Evolutionary conservation across 1,284 basidiomycete species (phyloP), one percentile per base, ranked within the genome.

Genomic region (Schizophyllum commune): DNA sequence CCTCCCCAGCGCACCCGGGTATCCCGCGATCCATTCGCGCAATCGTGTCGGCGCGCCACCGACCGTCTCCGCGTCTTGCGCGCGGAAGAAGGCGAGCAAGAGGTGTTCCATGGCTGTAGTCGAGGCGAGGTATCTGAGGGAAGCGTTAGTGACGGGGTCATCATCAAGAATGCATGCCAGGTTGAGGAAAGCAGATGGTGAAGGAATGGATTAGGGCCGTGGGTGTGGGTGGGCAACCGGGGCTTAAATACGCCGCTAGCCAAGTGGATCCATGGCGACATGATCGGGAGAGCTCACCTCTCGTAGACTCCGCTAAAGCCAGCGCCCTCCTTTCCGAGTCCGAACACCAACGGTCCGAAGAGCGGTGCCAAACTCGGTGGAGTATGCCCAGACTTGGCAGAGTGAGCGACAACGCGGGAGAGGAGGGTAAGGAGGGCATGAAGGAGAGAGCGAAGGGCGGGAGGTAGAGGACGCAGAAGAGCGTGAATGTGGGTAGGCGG

Each of bases 41-140:
- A 95, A 83, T 15, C 89, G 82, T 27, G 83, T 82, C 2, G 92
- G 91, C 7, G 94, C 83, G 19, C 87, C 85, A 5, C 86, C 78
- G 1, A 84, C 78, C 9, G 2, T 83, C 73, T 15, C 79, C 78
- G 60, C 81, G 83, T 33, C 77, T 65, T 92, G 86, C 77, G 85
- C 88, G 19, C 94, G 85, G 61, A 96, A 88, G 71, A 88, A 94
- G 0, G 92, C 81, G 17, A 96, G 82, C 11, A 96, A 77, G 58
- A 97, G 77, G 66, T 97, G 94, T 70, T 97, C 94, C 61, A 91
- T 90, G 0, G 94, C 94, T 52, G 87, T 85, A 1, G 89, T 87
- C 17, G 90, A 80, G 57, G 88, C 86, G 55, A 95, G 84, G 70
- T 94, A 96, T 84, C 67, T 84, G 82, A 61, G 89, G 86, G 73